Conservation (phyloP, 177 flowering plant species). For the Vitis hybrid region DNA sequence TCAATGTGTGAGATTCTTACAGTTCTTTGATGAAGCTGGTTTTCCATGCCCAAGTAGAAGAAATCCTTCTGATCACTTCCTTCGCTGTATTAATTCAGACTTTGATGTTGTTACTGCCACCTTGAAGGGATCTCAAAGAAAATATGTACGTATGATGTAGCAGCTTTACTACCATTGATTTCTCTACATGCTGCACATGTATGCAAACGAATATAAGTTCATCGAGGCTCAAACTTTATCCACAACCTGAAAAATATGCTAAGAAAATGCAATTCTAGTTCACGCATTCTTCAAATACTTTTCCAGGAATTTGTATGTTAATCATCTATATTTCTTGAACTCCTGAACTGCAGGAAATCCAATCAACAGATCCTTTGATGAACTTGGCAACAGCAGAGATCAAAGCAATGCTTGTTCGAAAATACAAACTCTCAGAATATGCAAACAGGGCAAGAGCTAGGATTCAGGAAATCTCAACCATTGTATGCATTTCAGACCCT, state of each 20-base stretch:
- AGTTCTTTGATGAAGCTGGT: constrained; percentile 20
- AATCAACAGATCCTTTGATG: constrained; percentile 40
- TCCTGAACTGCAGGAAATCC: constrained; percentile 27
- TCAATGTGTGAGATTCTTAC: too few species aligned
- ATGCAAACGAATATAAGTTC: too few species aligned
- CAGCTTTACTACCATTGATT: too few species aligned
- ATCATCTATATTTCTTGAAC: neutral
- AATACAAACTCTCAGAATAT: constrained; percentile 39
- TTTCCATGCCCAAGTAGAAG: constrained; percentile 64
- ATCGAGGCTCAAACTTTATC: too few species aligned
- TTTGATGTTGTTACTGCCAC: constrained; percentile 55
- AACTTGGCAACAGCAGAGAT: constrained; percentile 45
- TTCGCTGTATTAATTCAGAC: constrained; percentile 61
- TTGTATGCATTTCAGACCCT: constrained; percentile 29
- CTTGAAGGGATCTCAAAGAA: constrained; percentile 39
- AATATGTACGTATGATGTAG: constrained; percentile 22
- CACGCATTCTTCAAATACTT: too few species aligned
- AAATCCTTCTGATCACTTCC: constrained; percentile 67
- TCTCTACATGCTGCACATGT: too few species aligned
- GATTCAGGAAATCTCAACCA: constrained; percentile 28
- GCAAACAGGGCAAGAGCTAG: constrained; percentile 27
- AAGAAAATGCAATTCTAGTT: too few species aligned
- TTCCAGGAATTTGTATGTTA: too few species aligned
- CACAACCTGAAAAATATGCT: too few species aligned
- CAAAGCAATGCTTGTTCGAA: constrained; percentile 12